phyloP scores from a whole-genome alignment of 225 moss, liverwort and hornwort genomes.

The Bryum argenteum region DNA sequence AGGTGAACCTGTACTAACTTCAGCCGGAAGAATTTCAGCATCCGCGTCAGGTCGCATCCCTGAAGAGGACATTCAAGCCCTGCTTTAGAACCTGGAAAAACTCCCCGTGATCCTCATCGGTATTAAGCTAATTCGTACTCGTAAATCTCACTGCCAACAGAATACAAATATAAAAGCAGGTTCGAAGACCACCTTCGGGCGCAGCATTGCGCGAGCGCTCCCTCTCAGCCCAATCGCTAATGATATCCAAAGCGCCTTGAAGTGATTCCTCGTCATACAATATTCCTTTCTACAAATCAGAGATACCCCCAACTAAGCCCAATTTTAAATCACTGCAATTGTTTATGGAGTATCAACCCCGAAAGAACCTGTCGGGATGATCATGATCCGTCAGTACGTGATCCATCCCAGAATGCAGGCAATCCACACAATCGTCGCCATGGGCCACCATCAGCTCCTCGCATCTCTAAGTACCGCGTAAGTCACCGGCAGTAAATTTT shows the following conservation, averaged over 20 bases:
- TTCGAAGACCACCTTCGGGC: conserved; percentile 60
- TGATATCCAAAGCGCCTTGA: conserved; percentile 71
- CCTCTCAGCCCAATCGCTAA: conserved; percentile 73
- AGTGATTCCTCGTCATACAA: conserved; percentile 80
- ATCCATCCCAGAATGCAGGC: conserved; percentile 92
- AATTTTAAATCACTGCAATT: not conserved
- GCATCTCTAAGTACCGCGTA: conserved; percentile 87
- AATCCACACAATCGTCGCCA: conserved; percentile 83
- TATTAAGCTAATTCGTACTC: not conserved
- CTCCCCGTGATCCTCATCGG: conserved; percentile 26
- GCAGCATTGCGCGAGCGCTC: conserved; percentile 92
- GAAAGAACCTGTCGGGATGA: no score
- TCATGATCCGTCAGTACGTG: no score
- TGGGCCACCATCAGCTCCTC: conserved; percentile 88
- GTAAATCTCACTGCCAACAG: no score
- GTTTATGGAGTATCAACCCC: no score
- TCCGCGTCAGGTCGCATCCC: no score
- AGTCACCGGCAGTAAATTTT: conserved; percentile 57
- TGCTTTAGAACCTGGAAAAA: conserved; percentile 62
- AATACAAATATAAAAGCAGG: no score
- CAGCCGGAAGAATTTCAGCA: no score
- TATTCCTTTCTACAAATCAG: conserved; percentile 62
- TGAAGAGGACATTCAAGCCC: conserved; percentile 73
- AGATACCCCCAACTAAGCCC: not conserved
- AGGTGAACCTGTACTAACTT: no score